Conservation (phyloP, 441 rosid genomes). For the Pelargonium fulgidum region DNA sequence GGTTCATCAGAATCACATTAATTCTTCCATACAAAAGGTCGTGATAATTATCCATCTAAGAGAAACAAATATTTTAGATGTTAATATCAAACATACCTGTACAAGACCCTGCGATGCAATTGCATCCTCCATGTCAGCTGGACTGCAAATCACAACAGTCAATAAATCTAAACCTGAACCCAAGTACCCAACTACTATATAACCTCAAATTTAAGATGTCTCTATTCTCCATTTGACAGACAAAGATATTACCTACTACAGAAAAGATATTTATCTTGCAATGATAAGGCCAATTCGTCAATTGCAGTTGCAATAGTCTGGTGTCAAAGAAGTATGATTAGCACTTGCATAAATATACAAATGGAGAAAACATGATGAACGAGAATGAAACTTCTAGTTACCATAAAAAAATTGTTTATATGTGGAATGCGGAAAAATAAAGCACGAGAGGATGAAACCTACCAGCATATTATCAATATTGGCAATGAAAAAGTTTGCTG, state of each 20-base stretch:
- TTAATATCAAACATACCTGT: constrained; percentile 47
- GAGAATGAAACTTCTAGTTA: background rate
- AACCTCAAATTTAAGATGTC: background rate
- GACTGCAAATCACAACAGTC: constrained; percentile 45
- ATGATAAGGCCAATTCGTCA: constrained; percentile 65
- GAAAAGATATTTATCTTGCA: constrained; percentile 78
- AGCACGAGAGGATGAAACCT: constrained; percentile 21
- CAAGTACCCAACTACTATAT: background rate
- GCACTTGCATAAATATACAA: background rate
- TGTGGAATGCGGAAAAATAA: background rate
- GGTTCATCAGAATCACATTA: constrained; percentile 18
- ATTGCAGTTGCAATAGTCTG: constrained; percentile 73
- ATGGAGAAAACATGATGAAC: background rate
- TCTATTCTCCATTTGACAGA: constrained; percentile 11
- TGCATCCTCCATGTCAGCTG: constrained; percentile 63
- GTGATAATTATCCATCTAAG: background rate
- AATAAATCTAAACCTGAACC: constrained; percentile 19
- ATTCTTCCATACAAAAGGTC: constrained; percentile 13
- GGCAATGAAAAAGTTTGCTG: constrained; percentile 74
- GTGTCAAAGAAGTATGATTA: constrained; percentile 20
- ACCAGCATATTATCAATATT: constrained; percentile 75
- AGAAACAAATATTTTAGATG: background rate
- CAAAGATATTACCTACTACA: constrained; percentile 51
- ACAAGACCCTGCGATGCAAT: constrained; percentile 72
- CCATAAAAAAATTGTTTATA: constrained; percentile 12